Percentiles rank a stretch among this genome's conserved stretches.
These are phyloP conservation scores for Nelumbo lutea DNA, from an alignment of 164 flowering plant species.

Conservation along the genomic window DNA sequence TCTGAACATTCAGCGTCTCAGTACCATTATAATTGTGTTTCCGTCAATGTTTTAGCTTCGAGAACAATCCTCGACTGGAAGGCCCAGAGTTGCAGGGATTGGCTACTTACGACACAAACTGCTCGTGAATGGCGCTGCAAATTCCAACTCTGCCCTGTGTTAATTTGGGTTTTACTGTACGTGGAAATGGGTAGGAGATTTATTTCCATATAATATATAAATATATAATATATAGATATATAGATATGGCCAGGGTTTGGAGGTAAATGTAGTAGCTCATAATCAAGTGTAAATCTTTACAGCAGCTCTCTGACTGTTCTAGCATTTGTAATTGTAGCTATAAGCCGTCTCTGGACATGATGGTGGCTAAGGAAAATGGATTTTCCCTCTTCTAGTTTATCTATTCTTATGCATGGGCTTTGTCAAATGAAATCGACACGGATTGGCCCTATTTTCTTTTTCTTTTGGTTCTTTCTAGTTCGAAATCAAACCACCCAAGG, in stretches of 20 bases:
- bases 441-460: too few relatives aligned
- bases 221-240: too few relatives aligned
- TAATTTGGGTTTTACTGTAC: constrained; percentile 10
- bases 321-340: constrained; percentile 4
- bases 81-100: constrained; percentile 93
- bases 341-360: not conserved
- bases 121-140: constrained; percentile 35
- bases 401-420: too few relatives aligned
- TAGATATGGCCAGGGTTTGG: constrained; percentile 9
- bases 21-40: not conserved
- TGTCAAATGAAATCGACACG: too few relatives aligned
- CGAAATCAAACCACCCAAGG: too few relatives aligned
- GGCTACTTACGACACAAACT: constrained; percentile 83
- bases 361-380: not conserved
- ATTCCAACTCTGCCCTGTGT: not conserved
- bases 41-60: constrained; percentile 50
- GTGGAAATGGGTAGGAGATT: constrained; percentile 6
- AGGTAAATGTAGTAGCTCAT: constrained; percentile 13
- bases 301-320: constrained; percentile 1
- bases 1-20: not conserved
- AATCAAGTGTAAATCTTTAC: constrained; percentile 15
- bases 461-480: too few relatives aligned
- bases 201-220: constrained; percentile 15
- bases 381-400: not conserved
- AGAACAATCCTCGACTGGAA: constrained; percentile 80